phyloP scores from a whole-genome alignment of 305 asterid genomes.

The Solanum aculeatissimum region DNA sequence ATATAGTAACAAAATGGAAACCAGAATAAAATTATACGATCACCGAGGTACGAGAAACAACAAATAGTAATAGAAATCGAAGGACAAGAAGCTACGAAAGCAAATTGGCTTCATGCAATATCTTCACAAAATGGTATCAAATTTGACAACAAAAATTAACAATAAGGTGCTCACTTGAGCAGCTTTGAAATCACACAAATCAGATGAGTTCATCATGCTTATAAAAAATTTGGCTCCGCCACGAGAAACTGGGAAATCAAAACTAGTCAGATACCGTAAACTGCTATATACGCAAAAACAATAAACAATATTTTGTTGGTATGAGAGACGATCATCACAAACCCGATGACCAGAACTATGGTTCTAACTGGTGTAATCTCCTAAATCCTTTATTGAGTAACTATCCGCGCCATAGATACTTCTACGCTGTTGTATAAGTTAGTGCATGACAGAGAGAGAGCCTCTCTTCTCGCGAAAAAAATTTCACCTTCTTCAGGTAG shows the following conservation, averaged over 20 bases:
- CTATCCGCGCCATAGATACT: background rate
- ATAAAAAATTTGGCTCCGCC: background rate
- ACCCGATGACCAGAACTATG: background rate
- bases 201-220: background rate
- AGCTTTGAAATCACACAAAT: background rate
- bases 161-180: background rate
- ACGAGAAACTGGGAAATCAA: background rate
- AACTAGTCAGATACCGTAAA: background rate
- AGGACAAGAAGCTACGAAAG: background rate
- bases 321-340: background rate
- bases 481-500: background rate
- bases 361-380: background rate
- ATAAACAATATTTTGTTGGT: background rate
- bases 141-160: background rate
- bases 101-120: background rate
- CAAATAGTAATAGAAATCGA: background rate
- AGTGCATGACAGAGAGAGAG: background rate
- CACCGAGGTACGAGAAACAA: background rate
- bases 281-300: background rate
- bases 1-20: background rate
- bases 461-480: background rate
- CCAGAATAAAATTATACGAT: background rate
- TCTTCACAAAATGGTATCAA: background rate
- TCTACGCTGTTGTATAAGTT: background rate
- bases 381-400: background rate